Base-by-base conservation (phyloP, 148 eudicot genomes). In the Heliamphora exappendiculata region DNA sequence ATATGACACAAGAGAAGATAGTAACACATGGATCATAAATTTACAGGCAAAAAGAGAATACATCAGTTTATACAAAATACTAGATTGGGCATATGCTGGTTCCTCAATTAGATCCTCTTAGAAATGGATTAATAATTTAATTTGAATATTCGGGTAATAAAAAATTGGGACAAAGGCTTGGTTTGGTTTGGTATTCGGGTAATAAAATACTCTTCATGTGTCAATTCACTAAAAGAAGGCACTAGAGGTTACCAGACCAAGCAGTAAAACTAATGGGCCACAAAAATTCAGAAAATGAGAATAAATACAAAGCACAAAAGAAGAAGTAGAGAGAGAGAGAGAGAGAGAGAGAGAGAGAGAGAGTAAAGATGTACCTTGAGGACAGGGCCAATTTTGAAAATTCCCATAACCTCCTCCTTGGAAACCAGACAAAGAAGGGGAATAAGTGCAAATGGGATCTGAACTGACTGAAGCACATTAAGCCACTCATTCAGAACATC, bases 401-500 rank as follows among this genome's bases (percentile, higher is more conserved):
- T 82, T 20, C 99, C 99, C 99, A 96, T 93, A 68, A 96, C 55
- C 64, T 96, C 97, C 76, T 96, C 98, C 81, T 87, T 93, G 73
- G 99, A 86, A 78, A 96, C 98, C 90, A 96, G 80, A 69, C 82
- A 93, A 39, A 93, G 91, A 64, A 96, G 94, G 26, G 99, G 99
- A 79, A 96, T 96, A 31, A 96, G 85, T 39, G 99, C 99, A 75
- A 93, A 96, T 50, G 99, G 99, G 74, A 93, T 89, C 82, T 96
- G 99, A 47, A 96, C 75, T 2, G 98, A 96, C 84, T 96, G 99
- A 47, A 96, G 87, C 75, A 96, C 91, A 72, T 96, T 96, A 74
- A 96, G 90, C 99, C 99, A 96, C 72, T 96, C 98, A 70, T 96
- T 96, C 1, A 93, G 81, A 65, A 81, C 81, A 83, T 96, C 99